These are phyloP conservation scores for Paramyrothecium roridum DNA, from an alignment of 2,329 filamentous ascomycete species.

Conservation along the genomic window DNA sequence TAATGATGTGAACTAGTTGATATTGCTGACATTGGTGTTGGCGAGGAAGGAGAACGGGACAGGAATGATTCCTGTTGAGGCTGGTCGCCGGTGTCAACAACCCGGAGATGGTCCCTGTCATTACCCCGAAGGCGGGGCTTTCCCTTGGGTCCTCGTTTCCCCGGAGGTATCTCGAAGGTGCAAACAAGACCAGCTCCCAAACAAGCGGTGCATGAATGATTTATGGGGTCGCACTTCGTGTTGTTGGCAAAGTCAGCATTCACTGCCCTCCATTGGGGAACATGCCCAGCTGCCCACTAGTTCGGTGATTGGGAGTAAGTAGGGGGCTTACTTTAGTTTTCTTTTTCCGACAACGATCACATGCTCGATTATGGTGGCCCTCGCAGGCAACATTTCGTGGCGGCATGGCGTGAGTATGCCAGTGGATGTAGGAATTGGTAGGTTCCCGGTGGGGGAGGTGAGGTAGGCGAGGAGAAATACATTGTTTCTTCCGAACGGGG, in stretches of 20 bases:
- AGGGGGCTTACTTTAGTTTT: slow-evolving; percentile 27
- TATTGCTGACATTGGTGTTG: too few species aligned
- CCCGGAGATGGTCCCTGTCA: background rate
- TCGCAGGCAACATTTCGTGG: background rate
- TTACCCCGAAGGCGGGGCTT: slow-evolving; percentile 6
- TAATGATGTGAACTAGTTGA: too few species aligned
- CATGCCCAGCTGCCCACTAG: too few species aligned
- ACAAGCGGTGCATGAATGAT: slow-evolving; percentile 14
- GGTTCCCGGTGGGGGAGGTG: too few species aligned
- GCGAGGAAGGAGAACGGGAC: background rate
- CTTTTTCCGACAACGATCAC: slow-evolving; percentile 31
- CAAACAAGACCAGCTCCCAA: slow-evolving; percentile 13
- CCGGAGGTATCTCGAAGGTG: slow-evolving; percentile 34
- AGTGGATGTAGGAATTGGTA: background rate
- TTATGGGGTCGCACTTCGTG: slow-evolving; percentile 25
- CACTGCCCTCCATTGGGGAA: background rate
- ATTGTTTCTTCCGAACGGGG: too few species aligned
- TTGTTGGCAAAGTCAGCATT: background rate
- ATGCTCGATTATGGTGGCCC: slow-evolving; percentile 20
- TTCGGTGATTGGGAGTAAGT: slow-evolving; percentile 1
- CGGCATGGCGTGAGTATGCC: background rate
- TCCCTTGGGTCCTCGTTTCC: slow-evolving; percentile 34
- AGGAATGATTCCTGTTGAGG: background rate
- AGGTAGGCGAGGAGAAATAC: too few species aligned
- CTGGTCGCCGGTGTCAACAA: background rate